Evolutionary conservation across 169 alveolate genomes (phyloP), one percentile per base, ranked within the genome.

Genomic region (Eimeria falciformis): DNA sequence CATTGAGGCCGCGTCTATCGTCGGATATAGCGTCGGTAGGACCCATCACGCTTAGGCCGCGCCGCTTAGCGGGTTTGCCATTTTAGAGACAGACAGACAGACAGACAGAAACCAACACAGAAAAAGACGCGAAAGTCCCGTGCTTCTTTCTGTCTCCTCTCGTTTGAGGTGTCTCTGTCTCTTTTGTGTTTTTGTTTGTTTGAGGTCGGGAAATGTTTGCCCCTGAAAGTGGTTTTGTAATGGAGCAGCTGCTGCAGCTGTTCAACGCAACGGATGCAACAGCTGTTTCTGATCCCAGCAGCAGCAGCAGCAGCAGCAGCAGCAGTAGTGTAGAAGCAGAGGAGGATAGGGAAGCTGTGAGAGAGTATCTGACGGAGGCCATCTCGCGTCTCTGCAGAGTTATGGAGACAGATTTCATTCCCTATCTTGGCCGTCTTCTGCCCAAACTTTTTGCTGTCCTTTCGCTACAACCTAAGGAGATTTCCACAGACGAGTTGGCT

Each of bases 271-370:
- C 90, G 5, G 90, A 66, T 6, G 5, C 90, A 4, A 4, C 56
- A 3, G n/a, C 27, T 4, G 21, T 29, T 21, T 56, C 40, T 9
- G 78, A 14, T 9, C 1, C 27, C 53, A 79, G 40, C 58, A 50
- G 82, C 23, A 29, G 82, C 45, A 69, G 82, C 17, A 18, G 17
- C 82, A 25, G 56, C 86, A 40, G 43, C 65, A n/a, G 86, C 27
- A 75, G 27, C 79, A 40, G 65, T 43, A 56, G 79, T 45, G 17
- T 40, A n/a, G 78, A 37, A 91, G 96, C 96, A 47, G 96, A 96
- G 1, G 99, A 97, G 84, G 98, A 97, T 92, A 97, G 98, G 88
- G 98, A 97, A 92, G 97, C 98, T 5, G 97, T 97, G 17, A 94
- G 95, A 79, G 99, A 97, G 73, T 97, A 96, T 79, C 91, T 96